These are phyloP conservation scores for Yamadazyma akitaensis DNA, from an alignment of 805 yeast genomes.

Conservation along the genomic window DNA sequence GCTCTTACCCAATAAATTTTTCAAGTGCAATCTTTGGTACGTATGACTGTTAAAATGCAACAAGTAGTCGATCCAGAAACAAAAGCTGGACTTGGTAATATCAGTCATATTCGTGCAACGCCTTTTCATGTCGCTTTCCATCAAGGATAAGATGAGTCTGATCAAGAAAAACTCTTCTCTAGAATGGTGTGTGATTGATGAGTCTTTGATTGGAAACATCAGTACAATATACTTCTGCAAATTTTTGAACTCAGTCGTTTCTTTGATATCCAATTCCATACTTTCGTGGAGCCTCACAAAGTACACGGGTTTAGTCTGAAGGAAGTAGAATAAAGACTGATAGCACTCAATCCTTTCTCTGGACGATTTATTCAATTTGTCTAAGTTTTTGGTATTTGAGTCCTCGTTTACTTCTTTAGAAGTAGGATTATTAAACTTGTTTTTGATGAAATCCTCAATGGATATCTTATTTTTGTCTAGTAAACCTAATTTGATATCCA, in stretches of 20 bases:
- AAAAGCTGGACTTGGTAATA: conserved; percentile 32
- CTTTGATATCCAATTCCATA: conserved; percentile 24
- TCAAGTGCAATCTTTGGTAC: conserved; percentile 46
- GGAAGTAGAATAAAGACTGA: conserved; percentile 73
- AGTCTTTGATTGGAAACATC: conserved; percentile 31
- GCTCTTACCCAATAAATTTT: conserved; percentile 36
- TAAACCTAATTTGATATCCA: conserved; percentile 74
- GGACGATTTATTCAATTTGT: conserved; percentile 36
- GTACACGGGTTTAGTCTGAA: conserved; percentile 82
- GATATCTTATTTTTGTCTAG: conserved; percentile 77
- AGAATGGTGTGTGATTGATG: conserved; percentile 32
- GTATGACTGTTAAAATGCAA: conserved; percentile 44
- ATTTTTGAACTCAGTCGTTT: conserved; percentile 18
- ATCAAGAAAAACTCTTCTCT: conserved; percentile 72
- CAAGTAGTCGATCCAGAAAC: conserved; percentile 46
- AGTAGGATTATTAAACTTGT: conserved; percentile 23
- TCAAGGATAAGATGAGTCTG: conserved; percentile 49
- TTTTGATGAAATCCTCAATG: conserved; percentile 62
- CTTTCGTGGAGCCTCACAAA: conserved; percentile 52
- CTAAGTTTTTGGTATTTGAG: conserved; percentile 22
- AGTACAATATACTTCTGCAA: conserved; percentile 22
- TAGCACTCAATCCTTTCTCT: conserved; percentile 59
- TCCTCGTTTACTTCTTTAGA: conserved; percentile 17
- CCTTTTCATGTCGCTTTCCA: conserved; percentile 39
- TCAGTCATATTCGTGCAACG: conserved; percentile 30